Base-by-base conservation (phyloP, 768 basidiomycete genomes). In the Dioszegia hungarica region DNA sequence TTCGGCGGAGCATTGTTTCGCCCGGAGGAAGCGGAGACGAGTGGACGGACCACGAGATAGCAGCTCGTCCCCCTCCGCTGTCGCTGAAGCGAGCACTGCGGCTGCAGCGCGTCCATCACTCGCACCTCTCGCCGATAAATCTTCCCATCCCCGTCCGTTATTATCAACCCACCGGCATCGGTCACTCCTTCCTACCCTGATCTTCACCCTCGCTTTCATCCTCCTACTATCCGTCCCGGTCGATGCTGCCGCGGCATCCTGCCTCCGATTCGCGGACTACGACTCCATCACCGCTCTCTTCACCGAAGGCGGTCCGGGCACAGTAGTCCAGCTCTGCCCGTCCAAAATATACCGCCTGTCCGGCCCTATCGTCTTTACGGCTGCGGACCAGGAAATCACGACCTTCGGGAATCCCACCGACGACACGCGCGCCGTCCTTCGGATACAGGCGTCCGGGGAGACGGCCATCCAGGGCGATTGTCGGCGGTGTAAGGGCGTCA, bases 391-490 rank as follows among this genome's bases (percentile, higher is more conserved):
- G 31, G 75, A 78, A 46, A 60, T 80, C 27, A 75, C 77, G 14
- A 80, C 79, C 0, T 62, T 69, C n/a, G 79, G 78, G 5, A 78
- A 75, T 57, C 79, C 79, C 3, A 61, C 62, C 12, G 77, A 75
- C 15, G 71, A 73, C 4, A 61, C 71, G n/a, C 61, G 76, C 51
- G 78, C 78, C 3, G 61, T 66, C 25, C 58, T 79, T 11, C 55
- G 73, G 0, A 70, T 75, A 12, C 67, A 74, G 24, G 68, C 67
- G 9, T 66, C 64, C 14, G 59, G 61, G 25, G 75, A 68, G 5
- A 74, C 69, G 2, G 72, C 66, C 11, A 58, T 75, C 14, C 75
- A 76, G 43, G 77, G 77, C 2, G 77, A 77, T 54, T 77, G 77
- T 57, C 58, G 75, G 33, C 64, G 77, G 24, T 77, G 77, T 55